Percentiles rank a stretch among this genome's conserved stretches.
Evolutionary conservation across 179 eudicot genomes (phyloP).

Genomic region (Spinacia oleracea): DNA sequence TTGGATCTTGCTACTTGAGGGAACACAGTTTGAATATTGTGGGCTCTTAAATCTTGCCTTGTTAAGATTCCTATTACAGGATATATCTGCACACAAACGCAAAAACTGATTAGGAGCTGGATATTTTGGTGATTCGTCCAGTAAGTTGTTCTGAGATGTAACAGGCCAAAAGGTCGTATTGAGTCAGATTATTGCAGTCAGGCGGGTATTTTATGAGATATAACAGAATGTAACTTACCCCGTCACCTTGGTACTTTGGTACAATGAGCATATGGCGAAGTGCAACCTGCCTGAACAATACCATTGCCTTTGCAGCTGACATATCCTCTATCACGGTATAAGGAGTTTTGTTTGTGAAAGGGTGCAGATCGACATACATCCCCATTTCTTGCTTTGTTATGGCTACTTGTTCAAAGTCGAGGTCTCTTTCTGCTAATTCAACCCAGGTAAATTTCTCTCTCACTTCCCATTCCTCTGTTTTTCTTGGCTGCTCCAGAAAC

Average conservation of each 20-base stretch:
- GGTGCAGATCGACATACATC: conserved; percentile 80
- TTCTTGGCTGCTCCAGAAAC: conserved; percentile 59
- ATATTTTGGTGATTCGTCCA: not conserved
- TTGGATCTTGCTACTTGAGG: conserved; percentile 66
- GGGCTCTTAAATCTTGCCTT: conserved; percentile 94
- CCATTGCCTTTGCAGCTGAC: conserved; percentile 92
- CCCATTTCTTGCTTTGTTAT: conserved; percentile 76
- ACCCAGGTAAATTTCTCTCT: conserved; percentile 69
- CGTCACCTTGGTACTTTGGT: conserved; percentile 79
- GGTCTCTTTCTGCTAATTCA: conserved; percentile 75
- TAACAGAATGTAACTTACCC: conserved; percentile 49
- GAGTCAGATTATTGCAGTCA: not conserved
- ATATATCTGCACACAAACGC: conserved; percentile 50
- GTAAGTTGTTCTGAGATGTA: conserved; percentile 8
- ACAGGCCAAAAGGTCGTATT: not conserved
- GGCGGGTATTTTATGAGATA: not conserved
- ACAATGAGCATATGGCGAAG: conserved; percentile 89
- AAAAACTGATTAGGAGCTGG: conserved; percentile 28
- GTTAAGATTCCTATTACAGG: conserved; percentile 87
- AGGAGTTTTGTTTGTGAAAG: conserved; percentile 84
- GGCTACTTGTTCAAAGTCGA: conserved; percentile 60
- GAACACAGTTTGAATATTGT: conserved; percentile 75
- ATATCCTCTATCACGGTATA: conserved; percentile 81
- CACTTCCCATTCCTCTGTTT: conserved; percentile 85
- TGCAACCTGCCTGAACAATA: conserved; percentile 89